Evolutionary conservation across 2,329 filamentous ascomycete species (phyloP).

Genomic region (Trichoderma afroharzianum): DNA sequence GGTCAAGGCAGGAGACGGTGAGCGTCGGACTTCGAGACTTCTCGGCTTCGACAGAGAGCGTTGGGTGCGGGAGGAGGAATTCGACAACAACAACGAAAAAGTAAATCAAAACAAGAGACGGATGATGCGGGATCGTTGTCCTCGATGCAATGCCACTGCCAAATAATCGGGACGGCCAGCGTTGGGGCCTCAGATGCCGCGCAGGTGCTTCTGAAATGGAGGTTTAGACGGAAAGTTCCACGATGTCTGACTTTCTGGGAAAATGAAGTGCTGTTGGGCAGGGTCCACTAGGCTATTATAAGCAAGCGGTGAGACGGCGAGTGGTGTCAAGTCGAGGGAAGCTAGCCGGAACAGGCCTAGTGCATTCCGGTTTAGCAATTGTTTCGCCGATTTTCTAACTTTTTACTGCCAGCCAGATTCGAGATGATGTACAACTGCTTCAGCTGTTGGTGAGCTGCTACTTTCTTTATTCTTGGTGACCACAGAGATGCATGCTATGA

Average conservation of each 20-base stretch:
- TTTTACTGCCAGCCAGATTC: not conserved
- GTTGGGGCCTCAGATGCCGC: not conserved
- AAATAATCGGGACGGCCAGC: not conserved
- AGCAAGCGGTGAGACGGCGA: slow-evolving; percentile 10
- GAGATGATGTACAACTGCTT: not conserved
- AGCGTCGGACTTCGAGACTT: slow-evolving; percentile 12
- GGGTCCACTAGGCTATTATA: not conserved
- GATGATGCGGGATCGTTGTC: not conserved
- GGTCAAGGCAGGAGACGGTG: not conserved
- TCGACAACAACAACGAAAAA: not conserved
- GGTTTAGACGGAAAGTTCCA: not conserved
- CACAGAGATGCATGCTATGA: not conserved
- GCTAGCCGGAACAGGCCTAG: not conserved
- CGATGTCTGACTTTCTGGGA: slow-evolving; percentile 8
- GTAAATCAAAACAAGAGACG: not conserved
- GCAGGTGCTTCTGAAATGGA: not conserved
- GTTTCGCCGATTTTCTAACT: not conserved
- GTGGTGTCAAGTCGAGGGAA: no score
- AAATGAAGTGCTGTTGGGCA: slow-evolving; percentile 5
- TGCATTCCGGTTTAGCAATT: not conserved
- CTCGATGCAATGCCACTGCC: not conserved
- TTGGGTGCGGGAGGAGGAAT: not conserved
- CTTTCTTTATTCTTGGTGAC: not conserved
- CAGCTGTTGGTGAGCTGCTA: not conserved
- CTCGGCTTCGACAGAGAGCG: slow-evolving; percentile 10